Evolutionary conservation across 768 basidiomycete genomes (phyloP).

Genomic region (Termitomyces sp.): DNA sequence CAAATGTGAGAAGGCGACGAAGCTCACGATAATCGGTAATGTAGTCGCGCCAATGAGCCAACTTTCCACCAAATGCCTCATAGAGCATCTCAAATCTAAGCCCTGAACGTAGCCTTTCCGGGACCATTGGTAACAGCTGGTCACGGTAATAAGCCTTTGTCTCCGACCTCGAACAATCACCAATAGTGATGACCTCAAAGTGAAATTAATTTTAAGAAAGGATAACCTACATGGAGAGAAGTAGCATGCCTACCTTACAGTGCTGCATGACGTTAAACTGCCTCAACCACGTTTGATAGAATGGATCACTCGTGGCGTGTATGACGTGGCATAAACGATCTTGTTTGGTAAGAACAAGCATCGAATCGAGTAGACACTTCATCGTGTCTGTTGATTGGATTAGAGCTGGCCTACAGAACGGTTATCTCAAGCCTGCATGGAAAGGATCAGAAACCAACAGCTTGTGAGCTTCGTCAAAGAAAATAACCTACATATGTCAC

Average conservation of each 20-base stretch:
- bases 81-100: constrained; percentile 71
- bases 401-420: constrained; percentile 51
- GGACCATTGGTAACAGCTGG: constrained; percentile 61
- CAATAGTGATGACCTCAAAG: constrained; percentile 65
- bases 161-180: constrained; percentile 73
- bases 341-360: constrained; percentile 85
- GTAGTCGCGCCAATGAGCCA: constrained; percentile 81
- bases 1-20: not conserved
- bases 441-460: constrained; percentile 36
- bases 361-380: constrained; percentile 80
- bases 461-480: constrained; percentile 85
- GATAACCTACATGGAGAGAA: not conserved
- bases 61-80: constrained; percentile 78
- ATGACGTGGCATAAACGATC: constrained; percentile 81
- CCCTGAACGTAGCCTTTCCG: constrained; percentile 45
- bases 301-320: constrained; percentile 78
- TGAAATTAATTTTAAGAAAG: not conserved
- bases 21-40: constrained; percentile 63
- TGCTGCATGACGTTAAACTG: constrained; percentile 79
- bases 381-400: constrained; percentile 76
- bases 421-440: not conserved
- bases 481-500: constrained; percentile 44
- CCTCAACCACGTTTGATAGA: constrained; percentile 79
- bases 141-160: constrained; percentile 63
- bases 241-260: constrained; percentile 51